Percentiles rank a stretch among this genome's conserved stretches.
phyloP scores from a whole-genome alignment of 2,329 filamentous ascomycete species.

The Colletotrichum sp. region DNA sequence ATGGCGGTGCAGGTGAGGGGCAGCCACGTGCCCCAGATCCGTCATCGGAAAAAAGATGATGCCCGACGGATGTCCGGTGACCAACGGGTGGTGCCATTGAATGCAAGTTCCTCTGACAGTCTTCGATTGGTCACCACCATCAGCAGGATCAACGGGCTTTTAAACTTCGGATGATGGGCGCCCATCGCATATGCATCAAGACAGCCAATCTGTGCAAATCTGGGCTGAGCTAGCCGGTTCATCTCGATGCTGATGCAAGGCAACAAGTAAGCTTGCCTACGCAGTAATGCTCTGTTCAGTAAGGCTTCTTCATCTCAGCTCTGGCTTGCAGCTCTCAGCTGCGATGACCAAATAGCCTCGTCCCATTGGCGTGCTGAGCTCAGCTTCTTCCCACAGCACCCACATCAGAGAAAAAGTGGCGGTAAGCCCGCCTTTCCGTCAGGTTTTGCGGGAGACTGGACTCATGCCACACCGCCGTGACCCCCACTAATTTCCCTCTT shows the following conservation, averaged over 20 bases:
- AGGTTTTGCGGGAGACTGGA: slow-evolving; percentile 2
- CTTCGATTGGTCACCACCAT: background rate
- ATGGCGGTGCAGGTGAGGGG: slow-evolving; percentile 4
- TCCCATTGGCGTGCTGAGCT: slow-evolving; percentile 1
- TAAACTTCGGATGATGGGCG: background rate
- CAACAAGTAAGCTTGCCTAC: background rate
- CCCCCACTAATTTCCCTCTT: slow-evolving; percentile 6
- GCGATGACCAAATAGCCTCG: slow-evolving; percentile 4
- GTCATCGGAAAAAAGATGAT: background rate
- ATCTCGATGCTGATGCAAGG: slow-evolving; percentile 4
- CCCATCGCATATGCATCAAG: background rate
- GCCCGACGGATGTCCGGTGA: background rate
- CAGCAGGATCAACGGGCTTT: background rate
- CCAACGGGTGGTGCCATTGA: background rate
- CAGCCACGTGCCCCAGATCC: slow-evolving; percentile 1
- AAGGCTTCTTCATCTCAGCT: background rate
- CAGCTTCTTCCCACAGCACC: background rate
- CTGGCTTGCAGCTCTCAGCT: background rate
- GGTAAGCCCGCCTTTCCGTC: slow-evolving; percentile 7
- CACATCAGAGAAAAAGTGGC: background rate
- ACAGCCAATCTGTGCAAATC: background rate
- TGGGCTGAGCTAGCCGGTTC: background rate
- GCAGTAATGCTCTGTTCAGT: background rate
- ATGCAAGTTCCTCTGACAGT: background rate
- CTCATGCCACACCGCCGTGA: background rate